phyloP scores from a whole-genome alignment of 1,139 yeast genomes.

The Hanseniaspora uvarum region DNA sequence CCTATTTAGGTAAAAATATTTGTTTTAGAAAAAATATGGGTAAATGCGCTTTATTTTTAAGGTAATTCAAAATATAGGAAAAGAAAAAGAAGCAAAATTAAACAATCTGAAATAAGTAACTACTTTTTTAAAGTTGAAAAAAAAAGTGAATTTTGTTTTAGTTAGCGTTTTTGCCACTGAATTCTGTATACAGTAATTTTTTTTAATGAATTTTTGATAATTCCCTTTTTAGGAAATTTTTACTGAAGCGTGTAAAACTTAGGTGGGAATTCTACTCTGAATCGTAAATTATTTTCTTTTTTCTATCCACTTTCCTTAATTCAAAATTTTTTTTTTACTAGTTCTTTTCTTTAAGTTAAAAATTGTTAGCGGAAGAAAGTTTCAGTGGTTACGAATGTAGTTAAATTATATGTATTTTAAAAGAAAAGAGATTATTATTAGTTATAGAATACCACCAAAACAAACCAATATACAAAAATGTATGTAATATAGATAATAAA shows the following conservation, averaged over 20 bases:
- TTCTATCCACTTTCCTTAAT: background rate
- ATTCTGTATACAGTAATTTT: background rate
- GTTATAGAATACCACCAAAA: conserved; percentile 12
- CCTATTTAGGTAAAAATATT: background rate
- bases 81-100: no score
- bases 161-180: background rate
- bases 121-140: no score
- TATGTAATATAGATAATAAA: conserved; percentile 1
- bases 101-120: no score
- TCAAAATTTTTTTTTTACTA: background rate
- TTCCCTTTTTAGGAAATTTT: background rate
- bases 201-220: background rate
- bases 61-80: no score
- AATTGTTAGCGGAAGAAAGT: background rate
- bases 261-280: background rate
- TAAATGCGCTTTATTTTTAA: background rate
- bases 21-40: background rate
- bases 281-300: background rate
- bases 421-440: no score
- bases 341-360: background rate
- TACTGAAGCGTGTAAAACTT: background rate
- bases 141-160: background rate
- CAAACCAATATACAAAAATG: conserved; percentile 16
- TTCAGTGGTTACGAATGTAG: no score
- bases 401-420: background rate